phyloP scores from a whole-genome alignment of 768 basidiomycete species.

The Phallus indusiatus region DNA sequence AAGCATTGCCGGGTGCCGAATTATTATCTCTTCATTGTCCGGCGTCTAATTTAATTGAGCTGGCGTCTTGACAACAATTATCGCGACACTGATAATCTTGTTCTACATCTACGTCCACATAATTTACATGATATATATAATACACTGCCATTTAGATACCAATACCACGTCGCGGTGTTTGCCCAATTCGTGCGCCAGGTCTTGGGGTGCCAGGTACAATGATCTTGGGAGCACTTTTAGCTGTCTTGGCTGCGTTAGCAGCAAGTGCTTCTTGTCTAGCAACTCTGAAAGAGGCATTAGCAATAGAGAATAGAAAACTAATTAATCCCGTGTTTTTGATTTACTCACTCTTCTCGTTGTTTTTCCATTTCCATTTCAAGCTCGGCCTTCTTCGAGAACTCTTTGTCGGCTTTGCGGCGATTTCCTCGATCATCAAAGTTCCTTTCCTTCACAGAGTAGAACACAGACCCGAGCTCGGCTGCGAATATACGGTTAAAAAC shows the following conservation, averaged over 20 bases:
- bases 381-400: slow-evolving; percentile 88
- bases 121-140: neutral
- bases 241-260: slow-evolving; percentile 43
- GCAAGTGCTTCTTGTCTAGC: slow-evolving; percentile 58
- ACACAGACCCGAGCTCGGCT: slow-evolving; percentile 94
- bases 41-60: neutral
- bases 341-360: slow-evolving; percentile 63
- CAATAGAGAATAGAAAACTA: neutral
- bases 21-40: neutral
- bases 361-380: slow-evolving; percentile 86
- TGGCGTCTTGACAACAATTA: neutral
- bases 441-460: slow-evolving; percentile 97
- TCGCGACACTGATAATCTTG: neutral
- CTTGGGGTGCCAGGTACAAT: slow-evolving; percentile 77
- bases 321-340: neutral
- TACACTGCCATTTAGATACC: slow-evolving; percentile 41
- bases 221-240: slow-evolving; percentile 51
- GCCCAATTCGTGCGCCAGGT: slow-evolving; percentile 53
- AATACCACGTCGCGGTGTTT: slow-evolving; percentile 65
- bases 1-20: neutral
- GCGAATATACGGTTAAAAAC: slow-evolving; percentile 12
- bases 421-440: slow-evolving; percentile 87
- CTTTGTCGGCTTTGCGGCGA: slow-evolving; percentile 69
- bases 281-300: slow-evolving; percentile 28
- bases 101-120: neutral